phyloP scores from a whole-genome alignment of 176 grass and related monocot genomes.

The Triticum monococcum region DNA sequence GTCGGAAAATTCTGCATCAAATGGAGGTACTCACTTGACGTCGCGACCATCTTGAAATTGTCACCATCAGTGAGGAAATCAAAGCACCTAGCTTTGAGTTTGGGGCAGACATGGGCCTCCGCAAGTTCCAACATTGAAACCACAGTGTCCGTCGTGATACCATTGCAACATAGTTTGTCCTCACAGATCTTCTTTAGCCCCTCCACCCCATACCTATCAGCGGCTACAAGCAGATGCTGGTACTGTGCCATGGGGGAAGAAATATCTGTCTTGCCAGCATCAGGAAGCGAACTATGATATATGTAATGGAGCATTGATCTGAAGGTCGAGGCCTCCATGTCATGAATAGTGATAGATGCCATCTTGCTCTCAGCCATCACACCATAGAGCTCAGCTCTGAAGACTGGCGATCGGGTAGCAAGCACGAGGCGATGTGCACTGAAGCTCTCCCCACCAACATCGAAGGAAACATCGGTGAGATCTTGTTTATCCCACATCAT shows the following conservation, averaged over 20 bases:
- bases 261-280: not conserved
- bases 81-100: constrained; percentile 29
- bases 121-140: not conserved
- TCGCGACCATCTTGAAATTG: not conserved
- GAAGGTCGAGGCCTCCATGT: not conserved
- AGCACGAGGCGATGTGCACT: constrained; percentile 23
- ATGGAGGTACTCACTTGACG: not conserved
- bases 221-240: not conserved
- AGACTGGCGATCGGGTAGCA: not conserved
- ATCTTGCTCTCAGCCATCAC: not conserved
- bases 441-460: not conserved
- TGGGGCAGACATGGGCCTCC: not conserved
- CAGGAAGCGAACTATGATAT: not conserved
- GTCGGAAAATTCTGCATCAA: not conserved
- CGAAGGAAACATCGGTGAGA: not conserved
- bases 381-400: not conserved
- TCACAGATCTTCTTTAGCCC: constrained; percentile 15
- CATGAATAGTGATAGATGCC: not conserved
- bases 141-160: not conserved
- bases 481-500: not conserved
- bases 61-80: constrained; percentile 1
- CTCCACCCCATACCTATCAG: constrained; percentile 3
- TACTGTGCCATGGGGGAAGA: not conserved
- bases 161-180: not conserved
- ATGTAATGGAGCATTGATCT: constrained; percentile 32